A percentile compares a stretch with the other conserved stretches of the same genome.
Evolutionary conservation across 148 eudicot genomes (phyloP).

Genomic region (Chenopodium berlandieri): DNA sequence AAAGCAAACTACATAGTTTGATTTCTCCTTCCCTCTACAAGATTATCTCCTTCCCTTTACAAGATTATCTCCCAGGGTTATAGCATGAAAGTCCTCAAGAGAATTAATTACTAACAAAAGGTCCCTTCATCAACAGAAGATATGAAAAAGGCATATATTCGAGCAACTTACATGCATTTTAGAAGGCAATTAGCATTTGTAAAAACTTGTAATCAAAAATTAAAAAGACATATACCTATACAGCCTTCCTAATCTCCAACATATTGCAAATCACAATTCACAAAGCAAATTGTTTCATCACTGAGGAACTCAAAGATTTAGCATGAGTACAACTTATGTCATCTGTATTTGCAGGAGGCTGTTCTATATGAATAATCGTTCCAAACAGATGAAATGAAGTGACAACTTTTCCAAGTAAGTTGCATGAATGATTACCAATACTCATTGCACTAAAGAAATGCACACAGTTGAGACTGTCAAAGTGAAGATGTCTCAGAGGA

Average conservation of each 20-base stretch:
- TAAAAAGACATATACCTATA: constrained; percentile 21
- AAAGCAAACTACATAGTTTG: too few relatives aligned
- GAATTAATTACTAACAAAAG: too few relatives aligned
- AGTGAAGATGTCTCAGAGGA: constrained; percentile 43
- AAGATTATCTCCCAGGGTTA: too few relatives aligned
- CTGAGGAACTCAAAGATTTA: neutral
- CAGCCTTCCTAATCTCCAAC: constrained; percentile 14
- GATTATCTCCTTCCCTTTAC: too few relatives aligned
- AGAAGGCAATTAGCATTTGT: too few relatives aligned
- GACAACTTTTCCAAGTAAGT: constrained; percentile 22
- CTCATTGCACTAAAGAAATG: constrained; percentile 31
- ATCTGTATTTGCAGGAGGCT: constrained; percentile 28
- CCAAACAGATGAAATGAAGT: constrained; percentile 71
- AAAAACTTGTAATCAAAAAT: neutral
- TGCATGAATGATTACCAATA: constrained; percentile 24
- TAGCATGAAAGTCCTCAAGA: too few relatives aligned
- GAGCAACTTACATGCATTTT: neutral
- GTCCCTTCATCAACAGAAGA: neutral
- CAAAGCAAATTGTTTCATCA: constrained; percentile 31
- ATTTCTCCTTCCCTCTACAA: too few relatives aligned
- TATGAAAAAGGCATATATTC: neutral
- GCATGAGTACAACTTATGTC: constrained; percentile 22
- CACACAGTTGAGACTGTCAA: constrained; percentile 56
- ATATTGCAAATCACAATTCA: constrained; percentile 21
- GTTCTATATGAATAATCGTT: constrained; percentile 39